Evolutionary conservation across 306 rosid genomes (phyloP), one percentile per base, ranked within the genome.

Genomic region (Potentilla sterilis): DNA sequence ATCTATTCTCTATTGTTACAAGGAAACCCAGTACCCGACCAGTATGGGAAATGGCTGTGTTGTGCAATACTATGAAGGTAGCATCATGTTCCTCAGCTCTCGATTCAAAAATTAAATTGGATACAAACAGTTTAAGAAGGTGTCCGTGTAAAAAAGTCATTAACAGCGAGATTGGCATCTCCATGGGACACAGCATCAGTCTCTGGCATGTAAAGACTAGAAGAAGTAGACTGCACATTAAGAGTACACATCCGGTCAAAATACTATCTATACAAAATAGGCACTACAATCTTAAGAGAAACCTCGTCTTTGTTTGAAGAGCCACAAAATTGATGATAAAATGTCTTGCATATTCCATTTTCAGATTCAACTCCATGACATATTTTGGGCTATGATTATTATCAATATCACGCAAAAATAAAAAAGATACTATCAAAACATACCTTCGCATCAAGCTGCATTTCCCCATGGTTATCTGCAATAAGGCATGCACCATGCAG

Each of bases 141-240:
- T 75, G 93, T 85, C 71, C 92, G 79, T 11, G 99, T 92, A 14
- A 96, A 85, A 80, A 96, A 96, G 72, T 96, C 99, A 61, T 96
- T 88, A 65, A 96, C 97, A 10, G 91, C 99, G 11, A 96, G 98
- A 81, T 83, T 89, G 69, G 96, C 87, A 48, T 96, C 99, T 68
- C 99, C 99, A 55, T 96, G 99, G 52, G 97, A 76, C 81, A 92
- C 99, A 1, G 92, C 99, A 68, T 92, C 99, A 0, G 96, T 93
- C 83, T 96, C 98, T 3, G 99, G 99, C 87, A 96, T 85, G 72
- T 51, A 89, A 15, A 96, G 89, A 78, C 77, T 84, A 22, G 97
- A 79, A 69, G 86, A 78, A 22, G 98, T 88, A 73, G 87, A 86
- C 99, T 96, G 97, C 87, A 85, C 34, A 76, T 76, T 43, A 32